Evolutionary conservation across 495 filamentous ascomycete species (phyloP).

Genomic region (Physcia stellaris): DNA sequence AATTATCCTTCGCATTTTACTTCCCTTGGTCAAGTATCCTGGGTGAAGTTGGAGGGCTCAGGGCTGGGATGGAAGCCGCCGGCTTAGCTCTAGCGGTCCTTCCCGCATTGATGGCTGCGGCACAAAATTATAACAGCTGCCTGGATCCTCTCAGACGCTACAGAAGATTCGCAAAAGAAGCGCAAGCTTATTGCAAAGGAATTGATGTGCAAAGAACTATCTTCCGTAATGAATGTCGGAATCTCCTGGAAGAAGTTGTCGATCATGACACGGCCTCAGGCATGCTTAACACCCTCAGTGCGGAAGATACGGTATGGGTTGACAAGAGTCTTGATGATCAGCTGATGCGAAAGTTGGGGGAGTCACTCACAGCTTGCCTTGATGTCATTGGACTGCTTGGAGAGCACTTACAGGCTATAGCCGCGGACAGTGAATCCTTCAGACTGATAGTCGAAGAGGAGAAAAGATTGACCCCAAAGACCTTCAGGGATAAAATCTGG

Average conservation of each 20-base stretch:
- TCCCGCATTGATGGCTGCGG: slow-evolving; percentile 16
- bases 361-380: slow-evolving; percentile 2
- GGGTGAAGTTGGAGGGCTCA: too few relatives aligned
- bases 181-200: background rate
- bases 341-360: background rate
- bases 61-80: too few relatives aligned
- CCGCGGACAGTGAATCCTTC: too few relatives aligned
- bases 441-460: slow-evolving; percentile 7
- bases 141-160: slow-evolving; percentile 17
- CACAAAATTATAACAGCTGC: slow-evolving; percentile 18
- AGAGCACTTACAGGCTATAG: slow-evolving; percentile 7
- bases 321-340: background rate
- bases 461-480: slow-evolving; percentile 5
- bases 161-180: slow-evolving; percentile 9
- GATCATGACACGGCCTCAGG: slow-evolving; percentile 3
- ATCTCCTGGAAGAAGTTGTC: slow-evolving; percentile 8
- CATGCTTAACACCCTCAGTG: background rate
- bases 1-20: too few relatives aligned
- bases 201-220: slow-evolving; percentile 8
- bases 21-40: too few relatives aligned
- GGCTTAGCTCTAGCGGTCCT: slow-evolving; percentile 18
- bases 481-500: background rate
- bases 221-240: slow-evolving; percentile 8
- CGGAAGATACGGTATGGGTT: slow-evolving; percentile 1
- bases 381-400: slow-evolving; percentile 6